phyloP scores from a whole-genome alignment of 345 rosid species.

The Dovyalis caffra region DNA sequence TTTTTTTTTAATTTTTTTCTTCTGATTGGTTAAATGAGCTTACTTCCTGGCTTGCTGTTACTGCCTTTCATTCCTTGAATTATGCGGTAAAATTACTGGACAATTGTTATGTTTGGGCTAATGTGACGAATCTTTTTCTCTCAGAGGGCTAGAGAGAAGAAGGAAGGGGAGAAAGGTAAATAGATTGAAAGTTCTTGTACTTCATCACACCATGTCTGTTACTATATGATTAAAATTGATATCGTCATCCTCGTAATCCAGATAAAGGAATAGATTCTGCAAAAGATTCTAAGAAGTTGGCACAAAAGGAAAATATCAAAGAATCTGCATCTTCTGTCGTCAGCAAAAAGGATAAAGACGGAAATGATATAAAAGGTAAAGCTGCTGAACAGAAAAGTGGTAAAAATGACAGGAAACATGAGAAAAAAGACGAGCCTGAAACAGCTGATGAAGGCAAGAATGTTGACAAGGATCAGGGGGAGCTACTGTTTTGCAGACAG shows the following conservation, averaged over 20 bases:
- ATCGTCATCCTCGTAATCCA: conserved; percentile 17
- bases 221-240: not conserved
- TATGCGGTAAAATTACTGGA: not conserved
- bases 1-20: not conserved
- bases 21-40: not conserved
- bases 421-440: conserved; percentile 32
- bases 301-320: conserved; percentile 37
- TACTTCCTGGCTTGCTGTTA: no score
- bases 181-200: conserved; percentile 10
- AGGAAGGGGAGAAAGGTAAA: conserved; percentile 59
- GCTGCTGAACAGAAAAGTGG: conserved; percentile 29
- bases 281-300: conserved; percentile 37
- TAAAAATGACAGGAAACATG: conserved; percentile 30
- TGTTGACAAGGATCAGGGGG: conserved; percentile 43
- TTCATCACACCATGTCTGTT: conserved; percentile 8
- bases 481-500: conserved; percentile 35
- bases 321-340: conserved; percentile 35
- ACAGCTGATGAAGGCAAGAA: conserved; percentile 31
- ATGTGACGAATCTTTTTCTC: conserved; percentile 14
- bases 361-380: conserved; percentile 34
- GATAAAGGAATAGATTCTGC: conserved; percentile 38
- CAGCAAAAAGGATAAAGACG: conserved; percentile 40
- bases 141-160: conserved; percentile 57
- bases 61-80: not conserved
- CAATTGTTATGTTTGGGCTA: conserved; percentile 9